Base-by-base conservation (phyloP, 495 filamentous ascomycete species). In the Neurospora sp. region DNA sequence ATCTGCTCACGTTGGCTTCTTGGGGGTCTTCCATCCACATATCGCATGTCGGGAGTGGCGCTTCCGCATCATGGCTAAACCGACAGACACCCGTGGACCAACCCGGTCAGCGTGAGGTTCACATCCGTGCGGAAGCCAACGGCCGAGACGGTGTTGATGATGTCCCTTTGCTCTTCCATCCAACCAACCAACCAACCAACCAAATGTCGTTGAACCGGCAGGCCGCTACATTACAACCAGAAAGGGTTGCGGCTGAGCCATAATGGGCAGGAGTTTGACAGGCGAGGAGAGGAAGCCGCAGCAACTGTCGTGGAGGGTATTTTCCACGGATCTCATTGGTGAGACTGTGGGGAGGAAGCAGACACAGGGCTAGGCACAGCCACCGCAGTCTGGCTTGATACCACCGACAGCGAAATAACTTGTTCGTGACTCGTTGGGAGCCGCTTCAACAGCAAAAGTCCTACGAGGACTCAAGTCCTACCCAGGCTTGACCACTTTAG, bases 401-500 rank as follows among this genome's bases (percentile, higher is more conserved):
- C 46, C 46, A 20, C 20, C 46, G 10, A 23, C n/a, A 54, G 20
- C 46, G 10, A 54, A 54, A 54, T 54, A 10, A 48, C 11, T 48
- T 11, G n/a, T 59, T 12, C n/a, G 23, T 27, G 23, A 62, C 54
- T 31, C 23, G 11, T 23, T 16, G 48, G 11, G 48, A 59, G 48
- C 48, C 23, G 48, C 48, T 59, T 59, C 23, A 11, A 54, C 20
- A 31, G 12, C 37, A 35, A 72, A 75, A 81, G 79, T 81, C 79
- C 79, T 81, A 81, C 75, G 69, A 75, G 54, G 27, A 35, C 54
- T 35, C 14, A 75, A 76, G 79, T 81, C 79, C 79, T 81, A 81
- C 73, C 72, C 70, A 38, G 16, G 39, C 71, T 70, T 71, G 54
- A 62, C 75, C 72, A 20, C 9, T 75, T 78, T 73, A 1, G 76